Base-by-base conservation (phyloP, 2,329 filamentous ascomycete genomes). In the Alternaria tenuissima region DNA sequence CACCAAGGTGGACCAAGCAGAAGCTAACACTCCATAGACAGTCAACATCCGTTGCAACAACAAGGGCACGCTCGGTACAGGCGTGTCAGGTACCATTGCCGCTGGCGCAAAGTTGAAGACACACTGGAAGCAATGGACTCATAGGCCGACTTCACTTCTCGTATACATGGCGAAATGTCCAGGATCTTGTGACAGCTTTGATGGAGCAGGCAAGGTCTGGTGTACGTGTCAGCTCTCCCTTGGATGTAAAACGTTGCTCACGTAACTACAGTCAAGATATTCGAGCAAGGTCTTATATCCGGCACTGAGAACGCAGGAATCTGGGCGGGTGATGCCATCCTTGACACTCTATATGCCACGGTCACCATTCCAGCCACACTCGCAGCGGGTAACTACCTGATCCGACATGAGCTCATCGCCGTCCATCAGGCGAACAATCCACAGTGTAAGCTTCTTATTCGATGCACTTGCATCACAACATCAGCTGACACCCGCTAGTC, bases 391-490 rank as follows among this genome's bases (percentile, higher is more conserved):
- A 83, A 85, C 71, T 87, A 87, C 69, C 79, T 87, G 59, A 82
- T 87, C 73, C 81, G 85, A 55, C 85, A 87, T 72, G 85, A 87
- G 78, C 76, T 87, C 57, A 78, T 87, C 20, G 85, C 85, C 46
- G 79, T 87, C 4, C 84, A 87, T 73, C 84, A 86, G 72, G 77
- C 80, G 20, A 83, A 85, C 63, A 80, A 76, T 64, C 81, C 82
- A 7, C 81, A 83, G 69, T 83, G 81, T 73, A 65, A 4, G 57
- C 57, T 16, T 14, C 12, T 24, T 18, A 24, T 2, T 20, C 36
- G 7, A 32, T 9, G 11, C 16, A 14, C 12, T 7, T n/a, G 8
- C 6, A 38, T 18, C 28, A 20, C 8, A 12, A 34, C 16, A 43
- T 16, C 3, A 20, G 28, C 78, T 77, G 24, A 81, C 43, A 43